Conservation (phyloP, 1,284 basidiomycete species). For the Meira nashicola region DNA sequence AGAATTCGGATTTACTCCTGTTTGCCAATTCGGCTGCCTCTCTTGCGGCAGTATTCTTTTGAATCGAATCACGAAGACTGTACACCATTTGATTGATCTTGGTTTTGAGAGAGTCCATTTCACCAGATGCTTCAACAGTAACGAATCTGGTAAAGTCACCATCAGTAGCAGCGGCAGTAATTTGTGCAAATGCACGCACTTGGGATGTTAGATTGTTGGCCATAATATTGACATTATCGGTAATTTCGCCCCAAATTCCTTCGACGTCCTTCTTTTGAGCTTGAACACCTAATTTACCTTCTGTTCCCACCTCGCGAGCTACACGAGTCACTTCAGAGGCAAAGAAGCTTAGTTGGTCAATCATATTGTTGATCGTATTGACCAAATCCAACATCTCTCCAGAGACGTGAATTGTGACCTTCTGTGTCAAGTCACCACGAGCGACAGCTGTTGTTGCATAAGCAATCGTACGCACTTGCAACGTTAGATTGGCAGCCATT, state of each 20-base stretch:
- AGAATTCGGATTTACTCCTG: constrained; percentile 90
- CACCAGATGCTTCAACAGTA: constrained; percentile 95
- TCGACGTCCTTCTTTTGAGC: constrained; percentile 95
- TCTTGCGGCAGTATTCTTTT: constrained; percentile 96
- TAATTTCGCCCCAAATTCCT: constrained; percentile 98
- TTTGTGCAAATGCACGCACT: constrained; percentile 98
- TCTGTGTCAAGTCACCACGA: constrained; percentile 84
- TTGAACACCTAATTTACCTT: constrained; percentile 93
- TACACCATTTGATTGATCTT: constrained; percentile 99
- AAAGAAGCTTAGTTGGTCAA: constrained; percentile 70
- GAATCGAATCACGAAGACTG: constrained; percentile 91
- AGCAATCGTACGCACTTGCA: constrained; percentile 91
- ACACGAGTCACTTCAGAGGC: constrained; percentile 93
- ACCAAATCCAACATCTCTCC: constrained; percentile 90
- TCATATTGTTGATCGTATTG: constrained; percentile 62
- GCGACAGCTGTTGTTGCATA: constrained; percentile 94
- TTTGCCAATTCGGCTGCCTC: constrained; percentile 92
- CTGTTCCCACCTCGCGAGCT: constrained; percentile 87
- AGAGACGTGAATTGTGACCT: constrained; percentile 83
- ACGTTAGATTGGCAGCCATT: constrained; percentile 68
- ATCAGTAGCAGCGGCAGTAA: constrained; percentile 95
- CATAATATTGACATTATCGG: constrained; percentile 62
- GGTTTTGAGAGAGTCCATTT: constrained; percentile 99
- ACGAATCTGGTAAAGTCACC: constrained; percentile 99
- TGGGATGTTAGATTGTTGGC: constrained; percentile 88